phyloP scores from a whole-genome alignment of 2,329 filamentous ascomycete genomes.

The Alternaria sp. region DNA sequence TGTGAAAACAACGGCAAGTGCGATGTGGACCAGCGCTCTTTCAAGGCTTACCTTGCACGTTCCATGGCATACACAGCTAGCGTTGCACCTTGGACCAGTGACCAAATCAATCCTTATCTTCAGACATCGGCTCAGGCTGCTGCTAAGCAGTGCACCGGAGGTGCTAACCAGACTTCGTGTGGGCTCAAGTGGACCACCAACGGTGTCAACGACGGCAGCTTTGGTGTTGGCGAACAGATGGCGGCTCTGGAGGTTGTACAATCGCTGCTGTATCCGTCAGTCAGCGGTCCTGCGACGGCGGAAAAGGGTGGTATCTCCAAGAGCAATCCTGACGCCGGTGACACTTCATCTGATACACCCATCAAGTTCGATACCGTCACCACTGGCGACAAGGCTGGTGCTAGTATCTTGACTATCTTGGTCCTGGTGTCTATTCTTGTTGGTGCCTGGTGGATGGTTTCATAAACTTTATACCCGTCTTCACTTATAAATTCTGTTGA shows the following conservation, averaged over 20 bases:
- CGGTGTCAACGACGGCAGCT: slow-evolving; percentile 56
- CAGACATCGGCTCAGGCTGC: slow-evolving; percentile 64
- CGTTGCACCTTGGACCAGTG: slow-evolving; percentile 49
- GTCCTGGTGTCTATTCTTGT: slow-evolving; percentile 64
- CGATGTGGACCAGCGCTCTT: slow-evolving; percentile 58
- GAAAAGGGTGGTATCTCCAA: slow-evolving; percentile 61
- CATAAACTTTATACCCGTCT: slow-evolving; percentile 28
- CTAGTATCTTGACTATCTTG: slow-evolving; percentile 69
- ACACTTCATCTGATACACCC: slow-evolving; percentile 40
- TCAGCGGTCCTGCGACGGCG: slow-evolving; percentile 54
- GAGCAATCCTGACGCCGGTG: slow-evolving; percentile 56
- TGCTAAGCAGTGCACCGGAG: slow-evolving; percentile 63
- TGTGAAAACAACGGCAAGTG: slow-evolving; percentile 58
- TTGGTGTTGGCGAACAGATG: slow-evolving; percentile 68
- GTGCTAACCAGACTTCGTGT: slow-evolving; percentile 56
- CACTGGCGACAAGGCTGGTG: slow-evolving; percentile 72
- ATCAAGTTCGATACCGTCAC: slow-evolving; percentile 54
- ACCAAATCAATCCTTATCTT: slow-evolving; percentile 61
- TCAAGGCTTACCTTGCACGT: slow-evolving; percentile 55
- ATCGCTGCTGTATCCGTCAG: slow-evolving; percentile 50
- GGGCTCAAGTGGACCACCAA: slow-evolving; percentile 56
- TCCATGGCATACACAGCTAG: slow-evolving; percentile 55
- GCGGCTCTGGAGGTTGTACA: slow-evolving; percentile 64
- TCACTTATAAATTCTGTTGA: slow-evolving; percentile 1
- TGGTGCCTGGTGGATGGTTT: slow-evolving; percentile 64